A percentile compares a stretch with the other conserved stretches of the same genome.
Evolutionary conservation across 1,284 basidiomycete genomes (phyloP).

Genomic region (Polyporus tsugae): DNA sequence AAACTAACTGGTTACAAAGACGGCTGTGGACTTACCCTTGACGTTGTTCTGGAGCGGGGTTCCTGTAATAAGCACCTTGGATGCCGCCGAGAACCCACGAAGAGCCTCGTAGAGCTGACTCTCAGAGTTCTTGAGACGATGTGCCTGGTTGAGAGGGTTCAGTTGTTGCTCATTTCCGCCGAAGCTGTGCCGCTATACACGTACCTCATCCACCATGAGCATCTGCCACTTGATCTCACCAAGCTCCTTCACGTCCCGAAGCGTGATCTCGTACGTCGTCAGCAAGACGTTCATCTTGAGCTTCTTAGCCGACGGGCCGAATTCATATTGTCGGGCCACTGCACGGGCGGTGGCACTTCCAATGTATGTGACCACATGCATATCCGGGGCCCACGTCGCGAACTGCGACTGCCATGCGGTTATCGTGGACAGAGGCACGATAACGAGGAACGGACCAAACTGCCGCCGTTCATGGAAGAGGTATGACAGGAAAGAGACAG

Average conservation of each 20-base stretch:
- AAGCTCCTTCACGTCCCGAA: conserved; percentile 91
- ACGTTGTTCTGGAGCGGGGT: conserved; percentile 99
- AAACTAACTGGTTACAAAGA: conserved; percentile 19
- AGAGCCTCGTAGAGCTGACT: conserved; percentile 97
- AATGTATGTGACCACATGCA: conserved; percentile 98
- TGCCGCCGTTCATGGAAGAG: conserved; percentile 94
- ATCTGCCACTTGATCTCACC: conserved; percentile 98
- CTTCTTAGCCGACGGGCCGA: conserved; percentile 86
- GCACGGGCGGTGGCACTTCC: conserved; percentile 90
- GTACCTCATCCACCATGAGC: conserved; percentile 93
- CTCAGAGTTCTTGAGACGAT: conserved; percentile 98
- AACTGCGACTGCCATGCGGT: conserved; percentile 99
- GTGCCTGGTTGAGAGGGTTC: conserved; percentile 65
- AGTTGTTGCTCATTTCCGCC: conserved; percentile 18
- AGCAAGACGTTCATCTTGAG: conserved; percentile 97
- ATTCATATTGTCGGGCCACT: conserved; percentile 93
- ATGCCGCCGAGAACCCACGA: conserved; percentile 87
- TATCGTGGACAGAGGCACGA: conserved; percentile 97
- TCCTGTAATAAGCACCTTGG: conserved; percentile 96
- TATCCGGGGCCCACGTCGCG: conserved; percentile 93
- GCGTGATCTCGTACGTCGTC: conserved; percentile 97
- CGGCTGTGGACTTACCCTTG: conserved; percentile 69
- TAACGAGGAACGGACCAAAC: conserved; percentile 97
- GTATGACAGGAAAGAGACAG: conserved; percentile 94
- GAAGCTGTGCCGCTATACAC: conserved; percentile 24